Evolutionary conservation across 2,329 filamentous ascomycete species (phyloP), one percentile per base, ranked within the genome.

Genomic region (Xylariaceae sp.): DNA sequence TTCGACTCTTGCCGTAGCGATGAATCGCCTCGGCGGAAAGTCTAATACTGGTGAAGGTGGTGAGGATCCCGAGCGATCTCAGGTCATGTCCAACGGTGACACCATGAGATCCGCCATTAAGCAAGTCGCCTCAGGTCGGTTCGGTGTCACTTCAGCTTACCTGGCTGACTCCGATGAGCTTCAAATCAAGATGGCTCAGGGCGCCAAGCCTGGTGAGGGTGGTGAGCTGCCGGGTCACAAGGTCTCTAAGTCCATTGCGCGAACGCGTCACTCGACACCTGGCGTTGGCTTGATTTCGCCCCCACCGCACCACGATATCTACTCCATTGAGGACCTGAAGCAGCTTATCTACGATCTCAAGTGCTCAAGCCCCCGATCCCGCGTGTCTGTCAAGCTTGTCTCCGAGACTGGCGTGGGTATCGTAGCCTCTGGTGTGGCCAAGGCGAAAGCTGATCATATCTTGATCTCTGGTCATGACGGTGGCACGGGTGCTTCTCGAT

Each of bases 171-270:
- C 91, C 15, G 91, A 97, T 60, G 90, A 97, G 69, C 74, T 97
- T 34, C 91, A 97, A 67, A 97, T 97, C 71, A 97, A 97, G 79
- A 97, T 97, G 91, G 91, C 91, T 9, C 91, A 97, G 69, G 91
- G 91, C 64, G 91, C 91, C 49, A 97, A 97, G 78, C 91, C 91
- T 42, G 91, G 91, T 67, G 91, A 97, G 68, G 91, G 91, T 73
- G 91, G 91, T 78, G 91, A 97, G 68, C 80, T 97, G 60, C 91
- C 91, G 37, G 91, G 91, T 31, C 89, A 96, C 76, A 97, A 97
- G 72, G 91, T 97, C 19, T 93, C 90, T 47, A 87, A 87, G 60
- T 87, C 89, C 6, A 97, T 97, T 65, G 91, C 89, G 43, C 86
- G 88, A 56, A 97, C 91, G 43, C 85, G 91, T 64, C 90, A 96